Base-by-base conservation (phyloP, 108 stramenopile genomes). In the Skeletonema tropicum region DNA sequence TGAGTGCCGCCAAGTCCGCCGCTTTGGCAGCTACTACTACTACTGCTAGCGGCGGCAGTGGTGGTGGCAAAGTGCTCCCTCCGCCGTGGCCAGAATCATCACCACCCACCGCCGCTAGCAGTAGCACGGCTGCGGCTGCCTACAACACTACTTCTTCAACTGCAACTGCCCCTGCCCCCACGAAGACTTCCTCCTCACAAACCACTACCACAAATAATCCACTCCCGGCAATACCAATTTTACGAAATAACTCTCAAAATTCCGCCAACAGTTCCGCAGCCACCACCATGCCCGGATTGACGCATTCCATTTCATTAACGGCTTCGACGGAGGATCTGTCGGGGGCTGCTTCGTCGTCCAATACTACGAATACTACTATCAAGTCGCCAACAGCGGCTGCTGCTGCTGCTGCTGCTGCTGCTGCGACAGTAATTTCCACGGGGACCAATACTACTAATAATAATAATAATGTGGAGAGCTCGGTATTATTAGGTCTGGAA, bases 401-500 rank as follows among this genome's bases (percentile, higher is more conserved):
- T n/a, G n/a, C n/a, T n/a, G n/a, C n/a, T n/a, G n/a, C n/a, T n/a
- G n/a, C n/a, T n/a, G n/a, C n/a, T n/a, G n/a, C n/a, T n/a, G n/a
- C n/a, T n/a, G n/a, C n/a, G n/a, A n/a, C n/a, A n/a, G n/a, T n/a
- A n/a, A n/a, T n/a, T n/a, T n/a, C n/a, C n/a, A n/a, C n/a, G n/a
- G n/a, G n/a, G n/a, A n/a, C n/a, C n/a, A n/a, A n/a, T n/a, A n/a
- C n/a, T n/a, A n/a, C n/a, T n/a, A n/a, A n/a, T n/a, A n/a, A n/a
- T 35, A 35, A 35, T 35, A 35, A 35, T 35, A 35, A 35, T 32
- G 60, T 61, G 60, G 68, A 76, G 58, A 21, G 59, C 3, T 48
- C 66, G 13, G 79, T 84, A 0, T 26, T 84, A 3, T 59, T 85
- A 13, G 84, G 84, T 2, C 52, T 85, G 10, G 75, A 85, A 55